These are phyloP conservation scores for Aphanomyces stellatus DNA, from an alignment of 352 stramenopile species.

Conservation along the genomic window DNA sequence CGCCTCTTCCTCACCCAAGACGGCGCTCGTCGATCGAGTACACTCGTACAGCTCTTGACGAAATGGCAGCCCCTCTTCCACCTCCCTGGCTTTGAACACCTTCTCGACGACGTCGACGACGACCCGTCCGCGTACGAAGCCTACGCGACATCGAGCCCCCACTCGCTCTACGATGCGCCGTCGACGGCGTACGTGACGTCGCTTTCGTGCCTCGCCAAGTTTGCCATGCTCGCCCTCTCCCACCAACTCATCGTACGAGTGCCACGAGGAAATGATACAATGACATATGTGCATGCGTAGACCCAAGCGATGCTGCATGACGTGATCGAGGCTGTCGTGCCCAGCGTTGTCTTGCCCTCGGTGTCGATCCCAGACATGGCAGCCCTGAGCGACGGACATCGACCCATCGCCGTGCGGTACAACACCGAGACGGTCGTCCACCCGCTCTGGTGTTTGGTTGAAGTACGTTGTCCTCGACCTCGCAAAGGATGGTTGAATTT, in stretches of 20 bases:
- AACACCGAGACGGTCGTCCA: background rate
- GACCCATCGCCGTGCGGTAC: conserved; percentile 8
- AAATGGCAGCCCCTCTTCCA: conserved; percentile 1
- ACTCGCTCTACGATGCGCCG: background rate
- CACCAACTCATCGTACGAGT: conserved; percentile 15
- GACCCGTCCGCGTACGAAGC: background rate
- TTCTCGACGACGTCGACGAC: conserved; percentile 13
- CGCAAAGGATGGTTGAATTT: background rate
- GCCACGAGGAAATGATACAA: background rate
- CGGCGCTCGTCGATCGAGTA: background rate
- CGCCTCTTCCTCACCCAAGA: background rate
- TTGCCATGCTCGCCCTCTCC: background rate
- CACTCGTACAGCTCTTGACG: background rate
- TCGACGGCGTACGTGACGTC: background rate
- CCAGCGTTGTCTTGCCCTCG: background rate
- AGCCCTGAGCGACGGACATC: background rate
- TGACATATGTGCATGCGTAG: conserved; percentile 2
- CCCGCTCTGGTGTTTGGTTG: conserved; percentile 9
- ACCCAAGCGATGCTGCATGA: conserved; percentile 10
- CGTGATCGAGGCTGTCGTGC: background rate
- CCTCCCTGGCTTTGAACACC: background rate
- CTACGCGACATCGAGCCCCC: background rate
- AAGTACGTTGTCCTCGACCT: background rate
- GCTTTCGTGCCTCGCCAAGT: conserved; percentile 1
- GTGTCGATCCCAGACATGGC: conserved; percentile 2